phyloP scores from a whole-genome alignment of 139 green algal genomes.

The Ettlia oleoabundans region DNA sequence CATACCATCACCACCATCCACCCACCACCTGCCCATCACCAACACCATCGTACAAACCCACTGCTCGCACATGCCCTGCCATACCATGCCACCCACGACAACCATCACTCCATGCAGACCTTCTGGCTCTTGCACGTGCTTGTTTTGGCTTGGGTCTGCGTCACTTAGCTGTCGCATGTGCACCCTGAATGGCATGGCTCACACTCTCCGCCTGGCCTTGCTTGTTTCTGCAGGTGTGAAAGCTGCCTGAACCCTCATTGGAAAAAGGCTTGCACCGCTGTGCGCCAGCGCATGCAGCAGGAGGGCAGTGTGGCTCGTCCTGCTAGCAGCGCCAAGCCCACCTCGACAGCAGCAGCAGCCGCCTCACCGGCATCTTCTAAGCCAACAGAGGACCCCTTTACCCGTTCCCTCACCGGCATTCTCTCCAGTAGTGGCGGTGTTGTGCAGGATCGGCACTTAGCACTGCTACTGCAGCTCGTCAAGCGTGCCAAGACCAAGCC shows the following conservation, averaged over 20 bases:
- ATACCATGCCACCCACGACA: too few relatives aligned
- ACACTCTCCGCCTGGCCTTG: background rate
- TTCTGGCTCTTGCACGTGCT: too few relatives aligned
- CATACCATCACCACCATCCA: too few relatives aligned
- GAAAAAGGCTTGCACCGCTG: constrained; percentile 41
- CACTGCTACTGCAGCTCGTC: constrained; percentile 31
- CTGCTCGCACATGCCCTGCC: too few relatives aligned
- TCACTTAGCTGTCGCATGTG: too few relatives aligned
- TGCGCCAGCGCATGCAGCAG: constrained; percentile 9
- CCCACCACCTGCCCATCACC: too few relatives aligned
- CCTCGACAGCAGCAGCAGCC: background rate
- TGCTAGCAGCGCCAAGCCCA: background rate
- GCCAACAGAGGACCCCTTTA: constrained; percentile 33
- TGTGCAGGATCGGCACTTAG: constrained; percentile 14
- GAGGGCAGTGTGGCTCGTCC: background rate
- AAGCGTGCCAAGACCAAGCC: constrained; percentile 9
- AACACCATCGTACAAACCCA: too few relatives aligned
- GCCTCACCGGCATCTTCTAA: background rate
- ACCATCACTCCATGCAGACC: too few relatives aligned
- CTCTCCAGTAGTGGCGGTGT: constrained; percentile 34
- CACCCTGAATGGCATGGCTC: too few relatives aligned
- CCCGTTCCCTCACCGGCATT: constrained; percentile 16
- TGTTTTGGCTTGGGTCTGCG: too few relatives aligned
- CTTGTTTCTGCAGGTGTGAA: constrained; percentile 28
- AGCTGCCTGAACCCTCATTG: constrained; percentile 51